phyloP scores from a whole-genome alignment of 2,329 filamentous ascomycete genomes.

The Sporothrix humicola region DNA sequence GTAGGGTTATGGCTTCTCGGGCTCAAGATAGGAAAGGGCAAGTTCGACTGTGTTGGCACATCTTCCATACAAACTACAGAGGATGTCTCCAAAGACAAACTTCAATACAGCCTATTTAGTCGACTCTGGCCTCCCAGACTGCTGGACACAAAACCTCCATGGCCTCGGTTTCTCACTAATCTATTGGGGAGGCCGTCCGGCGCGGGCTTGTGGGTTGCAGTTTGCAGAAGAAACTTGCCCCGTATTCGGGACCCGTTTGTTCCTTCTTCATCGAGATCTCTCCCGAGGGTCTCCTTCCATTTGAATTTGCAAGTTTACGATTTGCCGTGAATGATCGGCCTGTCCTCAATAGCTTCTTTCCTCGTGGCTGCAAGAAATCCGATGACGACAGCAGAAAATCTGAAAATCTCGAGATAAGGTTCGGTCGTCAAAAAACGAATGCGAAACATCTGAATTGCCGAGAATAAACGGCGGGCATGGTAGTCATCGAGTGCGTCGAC shows the following conservation, averaged over 20 bases:
- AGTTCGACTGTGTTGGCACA: too few species aligned
- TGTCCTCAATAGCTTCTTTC: not conserved
- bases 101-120: too few species aligned
- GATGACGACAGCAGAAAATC: not conserved
- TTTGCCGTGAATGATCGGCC: not conserved
- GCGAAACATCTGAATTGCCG: not conserved
- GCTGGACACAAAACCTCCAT: too few species aligned
- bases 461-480: not conserved
- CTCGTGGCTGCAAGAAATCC: not conserved
- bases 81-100: too few species aligned
- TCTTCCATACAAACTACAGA: too few species aligned
- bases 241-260: not conserved
- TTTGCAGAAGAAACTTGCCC: too few species aligned
- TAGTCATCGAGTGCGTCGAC: not conserved
- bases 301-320: not conserved
- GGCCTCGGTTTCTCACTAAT: too few species aligned
- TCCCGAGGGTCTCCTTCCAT: not conserved
- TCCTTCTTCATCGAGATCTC: slow-evolving; percentile 14
- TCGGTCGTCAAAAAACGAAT: not conserved
- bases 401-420: not conserved
- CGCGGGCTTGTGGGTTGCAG: too few species aligned
- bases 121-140: too few species aligned
- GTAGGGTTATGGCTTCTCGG: too few species aligned
- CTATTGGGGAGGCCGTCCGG: too few species aligned
- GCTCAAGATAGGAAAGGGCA: too few species aligned